Conservation (phyloP, 148 eudicot genomes). For the Camellia granthamiana region DNA sequence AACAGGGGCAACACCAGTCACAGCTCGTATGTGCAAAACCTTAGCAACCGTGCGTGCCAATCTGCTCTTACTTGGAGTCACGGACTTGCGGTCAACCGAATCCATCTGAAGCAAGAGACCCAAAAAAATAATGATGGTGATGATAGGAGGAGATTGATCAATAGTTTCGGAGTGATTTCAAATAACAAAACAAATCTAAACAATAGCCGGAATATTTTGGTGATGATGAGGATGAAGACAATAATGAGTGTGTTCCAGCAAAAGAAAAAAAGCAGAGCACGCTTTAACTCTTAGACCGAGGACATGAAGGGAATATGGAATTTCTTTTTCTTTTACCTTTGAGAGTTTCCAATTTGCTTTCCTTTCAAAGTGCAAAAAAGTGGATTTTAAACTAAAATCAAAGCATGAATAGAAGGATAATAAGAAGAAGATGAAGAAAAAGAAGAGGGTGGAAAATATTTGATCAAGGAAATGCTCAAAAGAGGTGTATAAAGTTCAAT, state of each 20-base stretch:
- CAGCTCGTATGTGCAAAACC: constrained; percentile 59
- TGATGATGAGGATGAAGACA: constrained; percentile 19
- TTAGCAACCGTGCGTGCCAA: constrained; percentile 71
- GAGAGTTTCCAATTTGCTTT: constrained; percentile 30
- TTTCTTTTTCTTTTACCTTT: constrained; percentile 33
- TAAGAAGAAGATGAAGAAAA: constrained; percentile 21
- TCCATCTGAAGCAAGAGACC: constrained; percentile 53
- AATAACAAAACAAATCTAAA: constrained; percentile 16
- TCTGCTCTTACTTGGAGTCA: constrained; percentile 63
- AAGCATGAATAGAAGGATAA: constrained; percentile 17
- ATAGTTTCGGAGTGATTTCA: constrained; percentile 15
- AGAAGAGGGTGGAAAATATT: constrained; percentile 10
- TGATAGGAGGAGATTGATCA: constrained; percentile 4
- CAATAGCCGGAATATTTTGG: constrained; percentile 13
- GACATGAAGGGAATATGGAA: constrained; percentile 27
- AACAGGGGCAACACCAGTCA: constrained; percentile 46
- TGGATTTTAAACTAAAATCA: constrained; percentile 19
- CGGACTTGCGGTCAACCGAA: constrained; percentile 37
- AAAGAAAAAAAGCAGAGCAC: constrained; percentile 36
- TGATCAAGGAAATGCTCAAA: not conserved
- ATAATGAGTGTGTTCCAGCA: constrained; percentile 26
- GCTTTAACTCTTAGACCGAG: constrained; percentile 59
- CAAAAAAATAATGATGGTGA: not conserved
- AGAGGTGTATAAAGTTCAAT: not conserved
- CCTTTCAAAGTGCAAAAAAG: constrained; percentile 22